Evolutionary conservation across 2,329 filamentous ascomycete genomes (phyloP), one percentile per base, ranked within the genome.

Genomic region (Stachybotrys chartarum): DNA sequence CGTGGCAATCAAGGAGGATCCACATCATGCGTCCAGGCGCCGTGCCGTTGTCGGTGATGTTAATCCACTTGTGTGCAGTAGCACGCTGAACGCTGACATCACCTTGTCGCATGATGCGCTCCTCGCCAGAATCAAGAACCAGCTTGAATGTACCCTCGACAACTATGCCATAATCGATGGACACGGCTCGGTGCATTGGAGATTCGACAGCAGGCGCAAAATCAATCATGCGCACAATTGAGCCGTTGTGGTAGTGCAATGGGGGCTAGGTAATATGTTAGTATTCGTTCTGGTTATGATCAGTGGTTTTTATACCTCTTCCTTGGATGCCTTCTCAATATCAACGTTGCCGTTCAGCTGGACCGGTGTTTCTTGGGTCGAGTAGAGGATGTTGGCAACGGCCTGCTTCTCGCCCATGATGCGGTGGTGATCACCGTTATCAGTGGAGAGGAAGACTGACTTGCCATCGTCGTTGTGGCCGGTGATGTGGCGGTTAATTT

Each of bases 21-120:
- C 30, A 51, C 10, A 51, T 51, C 24, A 51, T 35, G n/a, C 49
- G 49, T 11, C 24, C 49, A 35, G 49, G 49, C 32, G 7, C 30
- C 10, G 49, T 51, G 14, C 24, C 24, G 47, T 50, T 50, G 24
- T 18, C 47, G 12, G 49, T 31, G 6, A 35, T 31, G 56, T 83
- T 82, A 50, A 70, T 65, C 80, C 79, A 82, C 30, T 73, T 73
- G 64, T 84, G 81, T 68, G 77, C 78, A 3, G 80, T 82, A 1
- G 74, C 79, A 48, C 81, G 70, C 66, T 84, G 80, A 17, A 84
- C 75, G 8, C 76, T 75, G 17, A 82, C 67, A 61, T 84, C 80
- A 3, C 81, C 81, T 11, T 73, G 68, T 51, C 69, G 67, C 73
- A 84, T 69, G 30, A 70, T 56, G 50, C 71, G 70, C 52, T 64